phyloP scores from a whole-genome alignment of 345 rosid genomes.

The Arabis alpina region DNA sequence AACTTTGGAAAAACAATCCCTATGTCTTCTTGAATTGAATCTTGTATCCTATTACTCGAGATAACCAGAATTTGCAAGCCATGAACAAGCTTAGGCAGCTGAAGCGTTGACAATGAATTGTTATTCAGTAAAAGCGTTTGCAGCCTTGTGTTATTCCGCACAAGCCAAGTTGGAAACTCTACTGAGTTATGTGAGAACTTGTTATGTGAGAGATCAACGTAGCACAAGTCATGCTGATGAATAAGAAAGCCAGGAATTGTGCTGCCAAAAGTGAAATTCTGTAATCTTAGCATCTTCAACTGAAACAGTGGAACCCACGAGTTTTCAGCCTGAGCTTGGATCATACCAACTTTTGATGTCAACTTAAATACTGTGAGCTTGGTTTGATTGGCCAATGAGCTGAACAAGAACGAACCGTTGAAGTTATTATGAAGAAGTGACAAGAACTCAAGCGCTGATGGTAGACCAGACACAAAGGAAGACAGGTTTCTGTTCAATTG shows the following conservation, averaged over 20 bases:
- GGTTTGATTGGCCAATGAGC: slow-evolving; percentile 33
- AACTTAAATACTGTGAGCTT: slow-evolving; percentile 32
- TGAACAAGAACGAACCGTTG: slow-evolving; percentile 32
- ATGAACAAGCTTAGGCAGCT: slow-evolving; percentile 24
- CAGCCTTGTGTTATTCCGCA: slow-evolving; percentile 34
- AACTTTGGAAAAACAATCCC: slow-evolving; percentile 30
- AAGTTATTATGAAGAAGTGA: slow-evolving; percentile 34
- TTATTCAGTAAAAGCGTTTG: slow-evolving; percentile 10
- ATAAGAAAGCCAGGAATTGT: slow-evolving; percentile 21
- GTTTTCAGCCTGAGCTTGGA: slow-evolving; percentile 25
- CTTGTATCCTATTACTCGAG: slow-evolving; percentile 26
- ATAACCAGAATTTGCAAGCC: slow-evolving; percentile 31
- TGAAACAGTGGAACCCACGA: slow-evolving; percentile 36
- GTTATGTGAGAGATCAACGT: slow-evolving; percentile 30
- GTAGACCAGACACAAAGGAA: slow-evolving; percentile 22
- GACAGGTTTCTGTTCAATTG: slow-evolving; percentile 29
- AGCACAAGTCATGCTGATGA: slow-evolving; percentile 35
- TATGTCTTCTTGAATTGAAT: slow-evolving; percentile 26
- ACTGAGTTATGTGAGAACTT: slow-evolving; percentile 29
- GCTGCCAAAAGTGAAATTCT: slow-evolving; percentile 20
- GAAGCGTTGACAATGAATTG: slow-evolving; percentile 32
- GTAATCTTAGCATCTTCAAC: slow-evolving; percentile 26
- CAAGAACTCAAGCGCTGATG: slow-evolving; percentile 28
- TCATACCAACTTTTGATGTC: slow-evolving; percentile 14
- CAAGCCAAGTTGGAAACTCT: slow-evolving; percentile 36